Evolutionary conservation across 345 rosid genomes (phyloP), one percentile per base, ranked within the genome.

Genomic region (Geranium brycei): DNA sequence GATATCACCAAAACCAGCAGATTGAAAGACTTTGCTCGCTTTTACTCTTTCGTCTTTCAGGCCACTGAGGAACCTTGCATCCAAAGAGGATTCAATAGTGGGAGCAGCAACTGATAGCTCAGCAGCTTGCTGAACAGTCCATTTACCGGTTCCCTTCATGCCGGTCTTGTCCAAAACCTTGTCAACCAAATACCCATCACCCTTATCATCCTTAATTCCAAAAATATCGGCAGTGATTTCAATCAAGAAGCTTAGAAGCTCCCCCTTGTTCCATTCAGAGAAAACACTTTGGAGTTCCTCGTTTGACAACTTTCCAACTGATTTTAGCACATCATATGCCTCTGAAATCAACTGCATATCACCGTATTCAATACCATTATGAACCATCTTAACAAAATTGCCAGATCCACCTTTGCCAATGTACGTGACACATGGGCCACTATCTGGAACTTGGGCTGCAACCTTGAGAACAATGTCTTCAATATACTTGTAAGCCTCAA

Each of bases 91-190:
- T 10, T 85, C 95, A 60, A 92, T 89, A 51, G 98, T 92, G 13
- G 98, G 98, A 66, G 96, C 91, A 19, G 96, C 93, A 17, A 92
- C 81, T 17, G 98, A 92, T 12, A 92, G 80, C 67, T 92, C 96
- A 58, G 98, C 98, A 18, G 98, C 98, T 80, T 92, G 98, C 70
- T 92, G 98, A 16, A 92, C 98, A 0, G 98, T 92, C 98, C 98
- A 89, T 79, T 92, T 89, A 3, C 98, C 96, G 4, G 98, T 91
- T 68, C 98, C 98, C 72, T 91, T 91, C 98, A 91, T 91, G 51
- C 98, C 96, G 0, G 96, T 92, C 82, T 89, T 92, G 77, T 92
- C 98, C 76, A 92, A 73, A 58, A 92, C 95, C 80, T 92, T 89
- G 68, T 89, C 98, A 62, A 89, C 98, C 78, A 92, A 76, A 71